Base-by-base conservation (phyloP, 2,329 filamentous ascomycete species). In the Fusarium tupiense region DNA sequence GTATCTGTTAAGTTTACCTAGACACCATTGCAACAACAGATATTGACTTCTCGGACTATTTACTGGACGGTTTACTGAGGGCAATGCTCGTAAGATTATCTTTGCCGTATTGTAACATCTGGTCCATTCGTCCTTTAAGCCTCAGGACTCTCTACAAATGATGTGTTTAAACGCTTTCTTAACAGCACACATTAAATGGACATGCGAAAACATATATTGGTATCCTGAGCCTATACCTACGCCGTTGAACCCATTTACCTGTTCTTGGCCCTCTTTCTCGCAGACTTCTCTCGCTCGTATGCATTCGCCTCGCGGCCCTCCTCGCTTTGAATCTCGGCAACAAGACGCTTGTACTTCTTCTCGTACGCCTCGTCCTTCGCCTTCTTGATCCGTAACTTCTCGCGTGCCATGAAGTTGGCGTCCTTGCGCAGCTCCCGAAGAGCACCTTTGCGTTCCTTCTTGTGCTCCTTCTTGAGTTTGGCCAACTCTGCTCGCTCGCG, bases 361-460 rank as follows among this genome's bases (percentile, higher is more conserved):
- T 98, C 96, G 87, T 99, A 98, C 75, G 94, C 95, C 66, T 90
- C 91, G 86, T 98, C 96, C 85, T 91, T 92, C 85, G 94, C 93
- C 88, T 95, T 98, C 91, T 98, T 98, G 86, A 97, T 88, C 78
- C 91, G 90, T 79, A 99, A 87, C 83, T 94, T 93, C 88, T 98
- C 95, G 76, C 96, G 89, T 40, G 95, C 94, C 85, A 98, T 91
- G 81, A 99, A 98, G 82, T 93, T 94, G 63, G 95, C 93, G 79
- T 99, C 97, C 88, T 98, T 98, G 81, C 96, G 90, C 78, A 99
- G 86, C 85, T 99, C 96, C 77, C 96, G 90, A 87, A 99, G 89
- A 12, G 95, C 96, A 4, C 95, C 96, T 90, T 99, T 99, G 83
- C 91, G 90, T 88, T 99, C 96, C 81, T 93, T 91, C 91, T 97